Percentiles rank a stretch among this genome's conserved stretches.
Evolutionary conservation across 2,329 filamentous ascomycete genomes (phyloP).

Genomic region (Microthyrium microscopicum): DNA sequence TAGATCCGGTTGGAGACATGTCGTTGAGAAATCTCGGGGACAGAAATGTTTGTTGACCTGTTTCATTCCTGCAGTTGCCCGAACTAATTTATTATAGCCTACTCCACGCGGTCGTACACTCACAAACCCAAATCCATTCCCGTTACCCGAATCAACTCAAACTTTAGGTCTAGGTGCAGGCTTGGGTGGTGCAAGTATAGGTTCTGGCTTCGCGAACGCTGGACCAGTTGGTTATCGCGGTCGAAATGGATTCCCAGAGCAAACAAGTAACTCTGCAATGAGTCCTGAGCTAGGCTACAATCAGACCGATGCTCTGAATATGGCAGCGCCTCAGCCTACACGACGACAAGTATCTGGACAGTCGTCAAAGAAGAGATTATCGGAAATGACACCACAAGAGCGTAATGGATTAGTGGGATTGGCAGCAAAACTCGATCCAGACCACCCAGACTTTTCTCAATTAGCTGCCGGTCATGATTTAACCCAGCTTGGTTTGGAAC

Average conservation of each 20-base stretch:
- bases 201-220: not conserved
- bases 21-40: no score
- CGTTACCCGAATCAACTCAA: no score
- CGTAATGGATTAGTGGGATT: conserved; percentile 43
- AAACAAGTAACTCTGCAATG: conserved; percentile 15
- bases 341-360: conserved; percentile 18
- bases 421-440: conserved; percentile 38
- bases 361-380: conserved; percentile 23
- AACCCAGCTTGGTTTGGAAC: conserved; percentile 44
- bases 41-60: no score
- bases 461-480: conserved; percentile 48
- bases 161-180: no score
- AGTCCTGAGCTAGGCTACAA: conserved; percentile 14
- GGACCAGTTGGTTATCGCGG: conserved; percentile 6
- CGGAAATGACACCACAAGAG: conserved; percentile 43
- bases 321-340: conserved; percentile 17
- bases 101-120: no score
- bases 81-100: no score
- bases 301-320: conserved; percentile 16
- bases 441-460: conserved; percentile 31
- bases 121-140: no score
- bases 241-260: conserved; percentile 14
- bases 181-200: no score
- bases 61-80: no score
- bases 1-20: no score